Evolutionary conservation across 495 filamentous ascomycete genomes (phyloP), one percentile per base, ranked within the genome.

Genomic region (Penicillium riverlandense): DNA sequence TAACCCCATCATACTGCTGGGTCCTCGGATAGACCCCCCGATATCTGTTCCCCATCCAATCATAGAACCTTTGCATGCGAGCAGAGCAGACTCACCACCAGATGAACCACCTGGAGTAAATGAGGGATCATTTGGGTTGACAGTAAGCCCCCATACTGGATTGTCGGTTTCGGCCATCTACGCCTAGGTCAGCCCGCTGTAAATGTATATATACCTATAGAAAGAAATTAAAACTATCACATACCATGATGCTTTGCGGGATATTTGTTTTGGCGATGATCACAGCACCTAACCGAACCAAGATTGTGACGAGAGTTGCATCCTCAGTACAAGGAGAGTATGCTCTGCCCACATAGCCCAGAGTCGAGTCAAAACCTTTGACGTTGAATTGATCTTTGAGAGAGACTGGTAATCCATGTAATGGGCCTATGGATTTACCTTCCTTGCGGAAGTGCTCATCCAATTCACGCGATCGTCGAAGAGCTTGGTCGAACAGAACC

Each of bases 301-400:
- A 47, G 15, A 77, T 61, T 32, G 63, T 54, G 2, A 76, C 69
- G 0, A 79, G 57, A 1, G 66, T 53, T 0, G 76, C 66, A 45
- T 81, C 71, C n/a, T 67, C 53, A 1, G 61, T 57, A n/a, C 69
- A 72, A 8, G 77, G 76, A 8, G 71, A 49, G 37, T 73, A 73
- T 14, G 75, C 63, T 34, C 75, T 63, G 12, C 65, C 70, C 13
- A 78, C 72, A 50, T 82, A 79, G n/a, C 78, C 80, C 12, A 82
- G 59, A 0, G 76, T 75, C 0, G 74, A 61, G 43, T 84, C 76
- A 14, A 74, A 55, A n/a, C 75, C 80, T 45, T 71, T 71, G 41
- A 87, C 59, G 35, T 83, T 73, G 59, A 86, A 86, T 22, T 78
- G 73, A 47, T 87, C 84, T 53, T 88, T 84, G 6, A 85, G 41